Conservation (phyloP, 1,284 basidiomycete species). For the Coniophora puteana region DNA sequence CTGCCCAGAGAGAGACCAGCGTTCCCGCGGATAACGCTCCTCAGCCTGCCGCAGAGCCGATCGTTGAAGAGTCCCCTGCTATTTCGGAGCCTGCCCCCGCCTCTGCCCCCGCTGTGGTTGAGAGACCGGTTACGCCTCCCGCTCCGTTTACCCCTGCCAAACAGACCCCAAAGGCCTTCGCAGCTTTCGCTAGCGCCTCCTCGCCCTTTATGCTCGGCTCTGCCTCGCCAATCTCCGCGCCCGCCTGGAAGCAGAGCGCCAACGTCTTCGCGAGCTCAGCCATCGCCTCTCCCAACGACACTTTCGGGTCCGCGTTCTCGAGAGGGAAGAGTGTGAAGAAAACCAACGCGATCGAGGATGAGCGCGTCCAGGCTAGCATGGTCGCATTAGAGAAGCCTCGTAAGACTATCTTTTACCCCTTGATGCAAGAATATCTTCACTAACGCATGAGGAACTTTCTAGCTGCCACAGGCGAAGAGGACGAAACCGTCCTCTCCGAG, state of each 20-base stretch:
- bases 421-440: too few species aligned
- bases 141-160: slow-evolving; percentile 8
- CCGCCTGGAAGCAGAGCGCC: slow-evolving; percentile 20
- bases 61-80: too few species aligned
- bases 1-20: too few species aligned
- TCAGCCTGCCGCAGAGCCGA: too few species aligned
- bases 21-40: too few species aligned
- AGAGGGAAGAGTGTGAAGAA: background rate
- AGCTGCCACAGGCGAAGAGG: slow-evolving; percentile 57
- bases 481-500: slow-evolving; percentile 50
- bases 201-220: slow-evolving; percentile 43
- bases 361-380: background rate
- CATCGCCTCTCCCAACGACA: slow-evolving; percentile 18
- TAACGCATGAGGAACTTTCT: too few species aligned
- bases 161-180: slow-evolving; percentile 30
- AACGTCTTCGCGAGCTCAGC: slow-evolving; percentile 23
- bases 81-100: too few species aligned
- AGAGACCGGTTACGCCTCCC: slow-evolving; percentile 18
- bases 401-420: background rate
- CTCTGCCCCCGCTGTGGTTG: too few species aligned
- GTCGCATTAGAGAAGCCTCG: background rate
- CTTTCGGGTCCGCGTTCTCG: background rate
- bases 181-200: slow-evolving; percentile 38
- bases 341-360: background rate
- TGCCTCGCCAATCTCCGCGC: too few species aligned